phyloP scores from a whole-genome alignment of 305 asterid species.

The Rubia peregrina region DNA sequence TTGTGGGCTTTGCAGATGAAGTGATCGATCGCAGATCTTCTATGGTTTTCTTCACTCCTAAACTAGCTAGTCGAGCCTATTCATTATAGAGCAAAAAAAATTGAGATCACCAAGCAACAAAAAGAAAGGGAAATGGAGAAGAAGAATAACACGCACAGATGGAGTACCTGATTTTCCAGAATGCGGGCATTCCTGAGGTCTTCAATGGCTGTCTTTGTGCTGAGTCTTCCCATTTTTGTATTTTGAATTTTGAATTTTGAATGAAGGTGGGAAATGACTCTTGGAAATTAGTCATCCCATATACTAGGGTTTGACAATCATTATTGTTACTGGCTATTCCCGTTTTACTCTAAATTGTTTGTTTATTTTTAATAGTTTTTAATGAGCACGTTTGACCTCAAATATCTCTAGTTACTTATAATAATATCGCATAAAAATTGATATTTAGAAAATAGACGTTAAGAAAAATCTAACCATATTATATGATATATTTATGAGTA shows the following conservation, averaged over 20 bases:
- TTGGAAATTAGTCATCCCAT: not conserved
- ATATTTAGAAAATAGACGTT: too few relatives aligned
- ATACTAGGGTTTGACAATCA: too few relatives aligned
- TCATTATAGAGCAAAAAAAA: not conserved
- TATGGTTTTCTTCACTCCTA: slow-evolving; percentile 51
- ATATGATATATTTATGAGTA: too few relatives aligned
- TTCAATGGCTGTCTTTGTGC: slow-evolving; percentile 53
- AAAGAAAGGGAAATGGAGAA: not conserved
- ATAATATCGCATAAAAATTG: too few relatives aligned
- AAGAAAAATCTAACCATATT: too few relatives aligned
- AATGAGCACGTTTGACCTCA: too few relatives aligned
- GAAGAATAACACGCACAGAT: not conserved
- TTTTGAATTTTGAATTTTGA: not conserved
- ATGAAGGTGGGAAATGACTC: not conserved
- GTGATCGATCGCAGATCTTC: slow-evolving; percentile 43
- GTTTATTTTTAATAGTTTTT: too few relatives aligned
- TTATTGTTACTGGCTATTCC: too few relatives aligned
- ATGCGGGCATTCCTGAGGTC: slow-evolving; percentile 56
- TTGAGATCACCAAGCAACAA: not conserved
- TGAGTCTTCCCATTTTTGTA: slow-evolving; percentile 38
- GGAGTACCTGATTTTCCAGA: slow-evolving; percentile 53
- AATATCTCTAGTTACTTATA: too few relatives aligned
- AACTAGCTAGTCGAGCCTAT: slow-evolving; percentile 59
- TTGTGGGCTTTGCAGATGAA: slow-evolving; percentile 40
- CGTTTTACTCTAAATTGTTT: too few relatives aligned